phyloP scores from a whole-genome alignment of 2,329 filamentous ascomycete genomes.

The Trichoderma polysporum region DNA sequence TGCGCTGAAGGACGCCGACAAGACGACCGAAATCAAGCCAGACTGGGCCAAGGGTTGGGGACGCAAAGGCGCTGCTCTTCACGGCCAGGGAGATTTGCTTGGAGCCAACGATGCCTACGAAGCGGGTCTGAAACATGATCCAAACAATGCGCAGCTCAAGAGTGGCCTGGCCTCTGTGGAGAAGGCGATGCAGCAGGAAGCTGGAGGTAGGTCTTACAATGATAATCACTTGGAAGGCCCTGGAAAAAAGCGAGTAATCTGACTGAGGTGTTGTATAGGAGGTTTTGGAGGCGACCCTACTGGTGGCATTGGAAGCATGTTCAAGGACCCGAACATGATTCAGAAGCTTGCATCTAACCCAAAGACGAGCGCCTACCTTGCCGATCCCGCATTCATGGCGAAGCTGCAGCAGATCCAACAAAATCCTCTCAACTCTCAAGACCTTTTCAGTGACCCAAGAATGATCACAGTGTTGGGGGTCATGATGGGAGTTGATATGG shows the following conservation, averaged over 20 bases:
- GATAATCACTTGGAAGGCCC: not conserved
- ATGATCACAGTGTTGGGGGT: conserved; percentile 95
- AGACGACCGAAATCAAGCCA: conserved; percentile 91
- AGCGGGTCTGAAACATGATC: conserved; percentile 89
- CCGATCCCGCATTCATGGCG: conserved; percentile 82
- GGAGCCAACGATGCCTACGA: conserved; percentile 88
- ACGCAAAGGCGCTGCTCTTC: conserved; percentile 86
- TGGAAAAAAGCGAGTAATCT: not conserved
- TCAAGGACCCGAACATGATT: conserved; percentile 86
- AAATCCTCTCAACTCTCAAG: conserved; percentile 76
- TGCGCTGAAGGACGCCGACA: conserved; percentile 85
- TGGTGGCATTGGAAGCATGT: conserved; percentile 84
- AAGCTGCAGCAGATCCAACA: conserved; percentile 80
- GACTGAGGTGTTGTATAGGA: conserved; percentile 26
- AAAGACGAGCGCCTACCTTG: conserved; percentile 81
- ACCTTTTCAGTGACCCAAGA: conserved; percentile 83
- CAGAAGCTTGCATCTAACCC: conserved; percentile 92
- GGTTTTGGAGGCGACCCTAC: conserved; percentile 59
- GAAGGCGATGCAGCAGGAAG: conserved; percentile 72
- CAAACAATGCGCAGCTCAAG: conserved; percentile 89
- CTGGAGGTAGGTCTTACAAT: conserved; percentile 30
- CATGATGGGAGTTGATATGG: conserved; percentile 90
- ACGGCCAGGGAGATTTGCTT: conserved; percentile 82
- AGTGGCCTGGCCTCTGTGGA: conserved; percentile 81
- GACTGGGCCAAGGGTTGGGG: conserved; percentile 98